Evolutionary conservation across 495 filamentous ascomycete species (phyloP).

Genomic region (Hyaloscypha bicolor): DNA sequence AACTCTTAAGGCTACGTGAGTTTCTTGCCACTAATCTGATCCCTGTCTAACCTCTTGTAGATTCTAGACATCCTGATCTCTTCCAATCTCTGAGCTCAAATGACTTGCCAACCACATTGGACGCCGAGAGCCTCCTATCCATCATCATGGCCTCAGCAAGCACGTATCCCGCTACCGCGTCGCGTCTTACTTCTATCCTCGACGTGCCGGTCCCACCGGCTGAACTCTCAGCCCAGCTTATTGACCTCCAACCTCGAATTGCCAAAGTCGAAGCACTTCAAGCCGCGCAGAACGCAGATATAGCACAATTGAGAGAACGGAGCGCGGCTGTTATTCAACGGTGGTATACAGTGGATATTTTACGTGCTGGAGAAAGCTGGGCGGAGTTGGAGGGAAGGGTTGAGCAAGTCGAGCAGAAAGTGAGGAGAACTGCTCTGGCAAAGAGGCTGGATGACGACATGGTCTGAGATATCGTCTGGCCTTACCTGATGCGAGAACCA

Average conservation of each 20-base stretch:
- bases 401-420: conserved; percentile 64
- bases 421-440: conserved; percentile 49
- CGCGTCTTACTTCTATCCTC: conserved; percentile 74
- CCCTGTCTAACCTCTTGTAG: conserved; percentile 41
- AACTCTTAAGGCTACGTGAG: conserved; percentile 50
- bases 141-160: conserved; percentile 76
- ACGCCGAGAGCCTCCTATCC: conserved; percentile 43
- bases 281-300: conserved; percentile 67
- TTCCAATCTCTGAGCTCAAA: conserved; percentile 48
- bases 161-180: conserved; percentile 74
- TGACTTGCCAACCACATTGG: conserved; percentile 45
- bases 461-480: conserved; percentile 6
- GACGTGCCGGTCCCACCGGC: conserved; percentile 78
- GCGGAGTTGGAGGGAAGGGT: conserved; percentile 73
- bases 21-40: not conserved
- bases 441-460: conserved; percentile 23
- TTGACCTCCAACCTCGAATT: conserved; percentile 71
- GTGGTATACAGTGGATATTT: conserved; percentile 78
- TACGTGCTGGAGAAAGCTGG: conserved; percentile 71
- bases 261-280: conserved; percentile 67
- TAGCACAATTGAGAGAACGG: conserved; percentile 70
- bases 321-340: conserved; percentile 72
- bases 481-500: not conserved
- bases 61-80: conserved; percentile 59
- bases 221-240: conserved; percentile 64